Conservation (phyloP, 371 early-diverging fungal genomes). For the Lichtheimia ramosa region DNA sequence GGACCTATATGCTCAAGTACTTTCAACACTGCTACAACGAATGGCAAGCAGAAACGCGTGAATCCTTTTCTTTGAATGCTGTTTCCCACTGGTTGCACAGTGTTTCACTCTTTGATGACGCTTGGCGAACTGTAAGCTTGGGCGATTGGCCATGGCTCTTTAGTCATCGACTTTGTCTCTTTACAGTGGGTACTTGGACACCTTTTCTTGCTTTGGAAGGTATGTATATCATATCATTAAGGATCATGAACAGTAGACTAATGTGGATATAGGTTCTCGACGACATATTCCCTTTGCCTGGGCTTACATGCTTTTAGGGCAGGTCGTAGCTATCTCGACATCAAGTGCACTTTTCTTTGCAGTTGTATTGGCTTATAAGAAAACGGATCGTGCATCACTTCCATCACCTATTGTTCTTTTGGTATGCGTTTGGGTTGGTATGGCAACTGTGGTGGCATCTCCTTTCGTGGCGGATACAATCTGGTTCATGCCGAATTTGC, state of each 20-base stretch:
- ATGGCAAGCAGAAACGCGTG: conserved; percentile 11
- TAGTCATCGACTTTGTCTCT: conserved; percentile 42
- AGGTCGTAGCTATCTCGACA: conserved; percentile 44
- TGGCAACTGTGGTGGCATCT: conserved; percentile 24
- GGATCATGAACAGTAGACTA: not conserved
- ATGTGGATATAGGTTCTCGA: conserved; percentile 21
- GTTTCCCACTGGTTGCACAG: conserved; percentile 44
- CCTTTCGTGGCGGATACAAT: conserved; percentile 24
- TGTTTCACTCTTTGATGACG: conserved; percentile 36
- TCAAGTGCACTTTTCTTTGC: conserved; percentile 37
- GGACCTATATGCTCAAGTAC: conserved; percentile 44
- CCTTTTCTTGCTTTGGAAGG: conserved; percentile 48
- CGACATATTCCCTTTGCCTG: conserved; percentile 35
- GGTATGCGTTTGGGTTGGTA: conserved; percentile 16
- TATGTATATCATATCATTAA: conserved; percentile 1
- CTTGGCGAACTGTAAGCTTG: conserved; percentile 34
- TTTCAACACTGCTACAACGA: conserved; percentile 29
- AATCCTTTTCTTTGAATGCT: conserved; percentile 19
- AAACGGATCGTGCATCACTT: not conserved
- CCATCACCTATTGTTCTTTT: conserved; percentile 5
- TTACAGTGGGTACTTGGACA: conserved; percentile 44
- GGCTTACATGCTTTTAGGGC: conserved; percentile 45
- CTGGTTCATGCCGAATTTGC: conserved; percentile 29
- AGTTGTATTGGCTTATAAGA: conserved; percentile 18
- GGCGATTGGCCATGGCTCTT: conserved; percentile 44